Evolutionary conservation across 1,284 basidiomycete genomes (phyloP).

Genomic region (Ceratobasidium theobromae): DNA sequence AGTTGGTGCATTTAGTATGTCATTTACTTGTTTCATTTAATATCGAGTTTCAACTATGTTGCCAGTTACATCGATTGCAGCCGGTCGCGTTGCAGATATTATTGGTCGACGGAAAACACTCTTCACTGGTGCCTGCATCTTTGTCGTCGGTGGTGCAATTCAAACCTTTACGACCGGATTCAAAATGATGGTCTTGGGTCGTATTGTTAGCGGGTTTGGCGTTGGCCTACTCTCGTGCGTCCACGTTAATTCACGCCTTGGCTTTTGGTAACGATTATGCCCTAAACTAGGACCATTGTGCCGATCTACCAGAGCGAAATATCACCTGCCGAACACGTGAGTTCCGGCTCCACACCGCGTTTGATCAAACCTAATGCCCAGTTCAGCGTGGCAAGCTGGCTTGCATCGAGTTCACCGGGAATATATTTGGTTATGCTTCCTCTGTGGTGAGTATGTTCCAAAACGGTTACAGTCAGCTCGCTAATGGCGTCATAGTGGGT

Average conservation of each 20-base stretch:
- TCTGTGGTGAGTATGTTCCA: conserved; percentile 72
- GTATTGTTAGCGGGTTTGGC: conserved; percentile 88
- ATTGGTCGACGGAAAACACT: conserved; percentile 88
- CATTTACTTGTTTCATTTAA: neutral
- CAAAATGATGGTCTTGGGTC: conserved; percentile 82
- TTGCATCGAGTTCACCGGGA: conserved; percentile 96
- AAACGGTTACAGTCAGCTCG: neutral
- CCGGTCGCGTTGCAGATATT: conserved; percentile 84
- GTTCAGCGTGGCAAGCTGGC: conserved; percentile 82
- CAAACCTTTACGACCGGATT: conserved; percentile 89
- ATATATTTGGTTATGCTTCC: conserved; percentile 91
- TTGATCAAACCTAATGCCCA: conserved; percentile 30
- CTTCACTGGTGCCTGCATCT: conserved; percentile 83
- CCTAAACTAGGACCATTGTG: conserved; percentile 75
- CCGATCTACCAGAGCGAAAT: conserved; percentile 98
- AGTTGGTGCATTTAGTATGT: conserved; percentile 85
- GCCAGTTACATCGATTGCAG: conserved; percentile 84
- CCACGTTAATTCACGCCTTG: neutral
- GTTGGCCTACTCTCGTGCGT: conserved; percentile 89
- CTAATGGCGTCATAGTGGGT: conserved; percentile 66
- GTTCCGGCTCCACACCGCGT: conserved; percentile 41
- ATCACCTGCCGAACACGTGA: conserved; percentile 87
- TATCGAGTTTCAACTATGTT: neutral
- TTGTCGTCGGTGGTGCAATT: conserved; percentile 84
- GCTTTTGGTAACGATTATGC: conserved; percentile 14